phyloP scores from a whole-genome alignment of 2,329 filamentous ascomycete genomes.

The Arthrobotrys conoides region DNA sequence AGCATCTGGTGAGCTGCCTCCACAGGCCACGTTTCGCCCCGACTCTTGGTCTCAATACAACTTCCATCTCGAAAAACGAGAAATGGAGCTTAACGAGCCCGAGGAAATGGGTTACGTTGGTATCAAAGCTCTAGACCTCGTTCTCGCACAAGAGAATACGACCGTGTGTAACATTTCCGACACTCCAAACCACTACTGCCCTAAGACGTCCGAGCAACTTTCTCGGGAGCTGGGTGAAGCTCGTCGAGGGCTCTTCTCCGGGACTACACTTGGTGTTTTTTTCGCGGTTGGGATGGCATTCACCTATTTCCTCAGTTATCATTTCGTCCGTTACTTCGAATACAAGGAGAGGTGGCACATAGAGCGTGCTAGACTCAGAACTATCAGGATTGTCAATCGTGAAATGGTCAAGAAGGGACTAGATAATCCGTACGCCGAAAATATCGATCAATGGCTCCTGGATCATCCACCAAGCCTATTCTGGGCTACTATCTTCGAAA shows the following conservation, averaged over 20 bases:
- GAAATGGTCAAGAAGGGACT: conserved; percentile 21
- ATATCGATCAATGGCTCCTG: conserved; percentile 41
- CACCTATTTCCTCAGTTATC: conserved; percentile 31
- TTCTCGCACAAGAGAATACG: background rate
- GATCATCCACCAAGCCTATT: conserved; percentile 47
- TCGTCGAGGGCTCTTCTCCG: conserved; percentile 32
- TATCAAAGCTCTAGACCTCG: background rate
- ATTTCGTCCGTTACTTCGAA: conserved; percentile 52
- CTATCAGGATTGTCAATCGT: conserved; percentile 39
- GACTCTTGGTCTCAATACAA: conserved; percentile 51
- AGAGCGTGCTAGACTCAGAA: conserved; percentile 33
- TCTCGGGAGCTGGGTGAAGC: conserved; percentile 23
- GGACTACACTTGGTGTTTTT: conserved; percentile 31
- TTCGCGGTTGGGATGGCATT: conserved; percentile 13
- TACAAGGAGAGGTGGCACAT: conserved; percentile 55
- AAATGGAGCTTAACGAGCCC: background rate
- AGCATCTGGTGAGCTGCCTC: conserved; percentile 24
- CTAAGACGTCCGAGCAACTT: conserved; percentile 30
- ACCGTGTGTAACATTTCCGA: conserved; percentile 33
- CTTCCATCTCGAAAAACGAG: conserved; percentile 35
- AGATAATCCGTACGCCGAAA: conserved; percentile 46
- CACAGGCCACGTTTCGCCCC: conserved; percentile 35
- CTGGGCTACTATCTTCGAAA: conserved; percentile 55
- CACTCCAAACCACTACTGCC: conserved; percentile 41
- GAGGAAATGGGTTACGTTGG: background rate